Evolutionary conservation across 805 yeast genomes (phyloP), one percentile per base, ranked within the genome.

Genomic region (Hyphopichia homilentoma): DNA sequence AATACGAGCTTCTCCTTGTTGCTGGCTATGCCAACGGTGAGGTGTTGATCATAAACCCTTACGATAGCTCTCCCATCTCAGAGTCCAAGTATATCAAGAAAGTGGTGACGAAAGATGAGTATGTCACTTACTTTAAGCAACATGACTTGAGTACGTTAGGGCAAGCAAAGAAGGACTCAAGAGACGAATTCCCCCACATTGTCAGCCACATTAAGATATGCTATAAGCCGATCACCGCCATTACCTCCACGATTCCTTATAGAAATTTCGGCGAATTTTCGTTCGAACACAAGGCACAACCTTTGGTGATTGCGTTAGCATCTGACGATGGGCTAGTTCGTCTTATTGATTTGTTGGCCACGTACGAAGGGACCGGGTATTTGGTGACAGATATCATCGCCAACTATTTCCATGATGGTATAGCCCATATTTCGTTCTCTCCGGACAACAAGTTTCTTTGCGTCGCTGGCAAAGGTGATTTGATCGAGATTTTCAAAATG

Each of bases 21-120:
- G 81, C 72, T 2, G 86, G 82, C 1, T 80, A 68, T 46, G 64
- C 76, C 17, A 79, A 80, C 55, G 90, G 90, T 2, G 75, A 77
- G 31, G 57, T 80, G 4, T 54, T 69, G 27, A 52, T 77, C 3
- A 67, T 77, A 32, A 73, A 73, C 43, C 63, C 65, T 4, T 47
- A 40, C 30, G 35, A 26, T 6, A 29, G 16, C 6, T 21, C 41
- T 16, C 29, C 24, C n/a, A 32, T 34, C 7, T 8, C 32, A 7
- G 27, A 30, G 14, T 16, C 27, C 7, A 30, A 32, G 14, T 52
- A 54, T 32, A 25, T 26, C 20, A 38, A 49, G 30, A 33, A 43
- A 17, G 45, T 49, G 2, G 44, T 43, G 7, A 52, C 47, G 12
- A 44, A 45, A 25, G 71, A 66, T 38, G 38, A 52, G 4, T 50